Base-by-base conservation (phyloP, 2,329 filamentous ascomycete genomes). In the Monascus ruber region DNA sequence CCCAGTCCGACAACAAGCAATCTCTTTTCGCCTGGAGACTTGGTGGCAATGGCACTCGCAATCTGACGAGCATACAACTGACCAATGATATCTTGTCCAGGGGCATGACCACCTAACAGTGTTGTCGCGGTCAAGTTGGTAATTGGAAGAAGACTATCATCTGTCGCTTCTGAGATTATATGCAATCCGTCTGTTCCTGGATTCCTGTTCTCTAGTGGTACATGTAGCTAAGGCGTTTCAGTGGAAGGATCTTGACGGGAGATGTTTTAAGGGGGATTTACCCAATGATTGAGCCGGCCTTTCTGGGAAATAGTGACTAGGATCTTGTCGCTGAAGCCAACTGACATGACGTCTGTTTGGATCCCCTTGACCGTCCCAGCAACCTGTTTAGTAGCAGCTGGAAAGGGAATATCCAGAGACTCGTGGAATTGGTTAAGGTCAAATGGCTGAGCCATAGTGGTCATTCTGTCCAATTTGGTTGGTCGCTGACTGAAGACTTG, bases 31-130 rank as follows among this genome's bases (percentile, higher is more conserved):
- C 69, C 64, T 5, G 85, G 79, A 38, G 83, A 73, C 46, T 79
- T 79, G 43, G 81, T 76, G 11, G 80, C 72, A 42, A 98, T 74
- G 31, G 82, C 76, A 53, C 81, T 93, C 4, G 83, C 91, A 48
- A 96, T 81, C 54, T 95, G 89, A 33, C 85, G 85, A 2, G 88
- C 88, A 54, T 93, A 82, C 1, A 95, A 76, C 59, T 95, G 88
- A 1, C 86, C 89, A 4, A 93, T 62, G 0, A 83, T 85, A 55
- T 95, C 87, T 33, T 87, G 75, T 35, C 84, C 79, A 38, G 81
- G 73, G 27, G 81, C 79, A 34, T 88, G 86, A 6, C 83, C 87
- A 2, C 91, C 91, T 0, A 98, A 71, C 2, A 98, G 68, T 0
- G 87, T 94, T 31, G 79, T 89, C 1, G 91, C 85, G 0, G 85